Evolutionary conservation across 768 basidiomycete genomes (phyloP), one percentile per base, ranked within the genome.

Genomic region (Pleurotus tuoliensis): DNA sequence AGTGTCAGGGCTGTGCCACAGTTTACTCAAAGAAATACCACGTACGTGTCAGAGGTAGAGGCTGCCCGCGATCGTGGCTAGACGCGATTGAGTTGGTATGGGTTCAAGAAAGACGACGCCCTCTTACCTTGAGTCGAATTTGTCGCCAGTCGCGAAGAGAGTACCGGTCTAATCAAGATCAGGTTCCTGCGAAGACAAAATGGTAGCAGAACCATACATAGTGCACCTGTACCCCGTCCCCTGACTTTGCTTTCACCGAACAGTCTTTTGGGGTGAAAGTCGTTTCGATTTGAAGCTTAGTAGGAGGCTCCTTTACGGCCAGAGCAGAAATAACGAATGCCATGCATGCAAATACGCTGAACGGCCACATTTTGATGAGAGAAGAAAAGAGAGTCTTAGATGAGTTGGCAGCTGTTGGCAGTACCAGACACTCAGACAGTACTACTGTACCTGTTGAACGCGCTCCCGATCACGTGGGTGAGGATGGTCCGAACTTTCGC

Each of bases 61-160:
- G 92, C 51, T 71, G 64, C 55, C 81, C 82, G 39, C 94, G 88
- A 75, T 93, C 89, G 56, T 71, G 69, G 68, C 90, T 91, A 40
- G 16, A 16, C 38, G 37, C 40, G 30, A 40, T 6, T n/a, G 1
- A 34, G 30, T 30, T 30, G 27, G 30, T 30, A 30, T 30, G 30
- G 30, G 9, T 9, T 8, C 30, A 30, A 30, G 30, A 11, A 9
- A 30, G 30, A 34, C 30, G 11, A 34, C 3, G 30, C 30, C n/a
- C 34, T 63, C 79, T 5, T 64, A 88, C 82, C 92, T 94, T 7
- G 92, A 94, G 71, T 98, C 94, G 63, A 98, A 98, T 68, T 94
- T 89, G 57, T 80, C 80, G 6, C 93, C 93, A 50, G 78, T 84
- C 8, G 80, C 71, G 62, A 85, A 85, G 50, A 98, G 71, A 7